phyloP scores from a whole-genome alignment of 208 protist genomes.

The Leishmania guyanensis region DNA sequence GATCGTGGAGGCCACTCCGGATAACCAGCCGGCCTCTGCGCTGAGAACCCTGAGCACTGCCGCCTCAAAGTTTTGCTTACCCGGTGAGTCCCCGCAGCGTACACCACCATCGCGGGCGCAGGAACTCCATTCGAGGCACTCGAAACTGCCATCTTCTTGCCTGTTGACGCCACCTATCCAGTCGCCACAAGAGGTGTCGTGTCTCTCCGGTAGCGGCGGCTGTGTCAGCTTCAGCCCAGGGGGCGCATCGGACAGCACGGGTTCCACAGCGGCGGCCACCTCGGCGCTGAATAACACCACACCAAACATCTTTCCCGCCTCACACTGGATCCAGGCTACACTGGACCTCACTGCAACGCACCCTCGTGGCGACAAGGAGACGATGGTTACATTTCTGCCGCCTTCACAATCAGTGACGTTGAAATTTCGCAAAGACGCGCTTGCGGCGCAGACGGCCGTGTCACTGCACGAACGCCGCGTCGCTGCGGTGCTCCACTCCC shows the following conservation, averaged over 20 bases:
- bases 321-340: slow-evolving; percentile 2
- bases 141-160: not conserved
- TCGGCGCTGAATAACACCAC: not conserved
- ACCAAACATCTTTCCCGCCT: not conserved
- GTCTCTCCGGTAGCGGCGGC: not conserved
- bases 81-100: not conserved
- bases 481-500: slow-evolving; percentile 34
- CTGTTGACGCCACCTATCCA: not conserved
- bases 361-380: not conserved
- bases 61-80: not conserved
- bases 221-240: not conserved
- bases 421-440: not conserved
- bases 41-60: not conserved
- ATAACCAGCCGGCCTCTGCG: not conserved
- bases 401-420: not conserved
- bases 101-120: not conserved
- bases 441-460: slow-evolving; percentile 14
- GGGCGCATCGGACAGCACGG: not conserved
- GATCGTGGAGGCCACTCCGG: not conserved
- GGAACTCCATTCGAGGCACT: not conserved
- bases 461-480: slow-evolving; percentile 46
- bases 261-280: not conserved
- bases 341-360: not conserved
- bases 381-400: not conserved
- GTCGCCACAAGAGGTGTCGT: not conserved